Evolutionary conservation across 768 basidiomycete species (phyloP).

Genomic region (Serendipita sp.): DNA sequence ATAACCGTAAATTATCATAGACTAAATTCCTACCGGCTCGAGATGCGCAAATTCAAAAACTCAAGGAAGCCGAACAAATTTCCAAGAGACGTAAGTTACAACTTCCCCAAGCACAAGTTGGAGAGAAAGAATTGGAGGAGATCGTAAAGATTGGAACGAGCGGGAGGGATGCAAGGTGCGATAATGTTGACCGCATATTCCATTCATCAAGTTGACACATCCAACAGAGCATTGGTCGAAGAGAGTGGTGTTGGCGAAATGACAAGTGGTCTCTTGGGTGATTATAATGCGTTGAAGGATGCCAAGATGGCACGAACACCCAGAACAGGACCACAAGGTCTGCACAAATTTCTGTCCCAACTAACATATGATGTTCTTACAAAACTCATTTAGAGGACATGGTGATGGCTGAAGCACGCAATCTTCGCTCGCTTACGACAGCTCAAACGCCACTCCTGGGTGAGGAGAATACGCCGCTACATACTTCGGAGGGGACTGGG

Average conservation of each 20-base stretch:
- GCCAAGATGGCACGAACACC: slow-evolving; percentile 91
- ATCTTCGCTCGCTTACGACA: slow-evolving; percentile 84
- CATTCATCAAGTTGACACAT: neutral
- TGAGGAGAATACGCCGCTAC: slow-evolving; percentile 93
- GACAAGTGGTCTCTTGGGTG: slow-evolving; percentile 71
- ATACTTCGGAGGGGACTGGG: slow-evolving; percentile 58
- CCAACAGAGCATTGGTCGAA: slow-evolving; percentile 40
- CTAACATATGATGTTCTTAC: slow-evolving; percentile 7
- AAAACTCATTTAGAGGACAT: slow-evolving; percentile 57
- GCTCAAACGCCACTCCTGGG: slow-evolving; percentile 89
- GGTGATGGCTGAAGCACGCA: slow-evolving; percentile 86
- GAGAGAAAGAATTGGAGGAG: slow-evolving; percentile 87
- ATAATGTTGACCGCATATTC: neutral
- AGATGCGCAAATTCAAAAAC: slow-evolving; percentile 92
- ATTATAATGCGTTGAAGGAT: slow-evolving; percentile 78
- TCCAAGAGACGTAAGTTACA: slow-evolving; percentile 70
- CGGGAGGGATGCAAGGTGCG: slow-evolving; percentile 64
- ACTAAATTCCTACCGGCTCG: slow-evolving; percentile 94
- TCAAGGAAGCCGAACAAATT: slow-evolving; percentile 95
- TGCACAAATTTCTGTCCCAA: slow-evolving; percentile 20
- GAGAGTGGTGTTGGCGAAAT: slow-evolving; percentile 56
- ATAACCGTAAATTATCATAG: slow-evolving; percentile 20
- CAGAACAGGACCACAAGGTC: slow-evolving; percentile 83
- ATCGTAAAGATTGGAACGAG: slow-evolving; percentile 94
- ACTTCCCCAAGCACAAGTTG: slow-evolving; percentile 81